These are phyloP conservation scores for Medicago ruthenica DNA, from an alignment of 306 rosid genomes.

Conservation along the genomic window DNA sequence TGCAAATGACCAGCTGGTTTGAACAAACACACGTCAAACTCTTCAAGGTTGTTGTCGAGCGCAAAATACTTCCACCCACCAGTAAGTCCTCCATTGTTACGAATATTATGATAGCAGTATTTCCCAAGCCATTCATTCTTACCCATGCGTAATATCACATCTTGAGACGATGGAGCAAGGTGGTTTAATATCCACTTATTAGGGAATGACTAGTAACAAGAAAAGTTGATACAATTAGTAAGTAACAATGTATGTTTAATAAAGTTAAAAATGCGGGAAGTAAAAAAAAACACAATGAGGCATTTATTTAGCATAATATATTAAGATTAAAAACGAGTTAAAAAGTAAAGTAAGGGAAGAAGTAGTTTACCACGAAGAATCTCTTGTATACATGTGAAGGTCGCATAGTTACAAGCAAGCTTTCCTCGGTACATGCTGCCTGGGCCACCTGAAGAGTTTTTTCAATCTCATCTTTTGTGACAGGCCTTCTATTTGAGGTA, in stretches of 20 bases:
- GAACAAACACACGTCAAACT: constrained; percentile 67
- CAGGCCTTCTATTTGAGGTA: constrained; percentile 66
- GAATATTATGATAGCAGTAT: constrained; percentile 43
- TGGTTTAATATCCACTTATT: constrained; percentile 48
- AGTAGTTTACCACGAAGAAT: constrained; percentile 65
- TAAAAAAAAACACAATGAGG: neutral
- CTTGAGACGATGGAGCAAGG: constrained; percentile 50
- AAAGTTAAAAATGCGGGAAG: neutral
- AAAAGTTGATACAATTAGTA: neutral
- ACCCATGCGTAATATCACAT: constrained; percentile 54
- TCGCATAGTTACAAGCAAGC: constrained; percentile 58
- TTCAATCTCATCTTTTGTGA: constrained; percentile 55
- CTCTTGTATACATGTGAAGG: constrained; percentile 72
- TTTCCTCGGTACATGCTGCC: constrained; percentile 45
- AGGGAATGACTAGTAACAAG: constrained; percentile 53
- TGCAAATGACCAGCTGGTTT: constrained; percentile 43
- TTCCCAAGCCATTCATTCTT: constrained; percentile 52
- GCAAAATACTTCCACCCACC: constrained; percentile 75
- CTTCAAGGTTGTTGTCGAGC: constrained; percentile 68
- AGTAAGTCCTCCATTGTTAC: constrained; percentile 57
- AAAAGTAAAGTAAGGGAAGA: constrained; percentile 34
- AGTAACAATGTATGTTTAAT: neutral
- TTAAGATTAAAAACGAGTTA: constrained; percentile 17
- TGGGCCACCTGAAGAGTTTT: constrained; percentile 51
- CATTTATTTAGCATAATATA: neutral